phyloP scores from a whole-genome alignment of 2,329 filamentous ascomycete genomes.

The Dactylonectria estremocensis region DNA sequence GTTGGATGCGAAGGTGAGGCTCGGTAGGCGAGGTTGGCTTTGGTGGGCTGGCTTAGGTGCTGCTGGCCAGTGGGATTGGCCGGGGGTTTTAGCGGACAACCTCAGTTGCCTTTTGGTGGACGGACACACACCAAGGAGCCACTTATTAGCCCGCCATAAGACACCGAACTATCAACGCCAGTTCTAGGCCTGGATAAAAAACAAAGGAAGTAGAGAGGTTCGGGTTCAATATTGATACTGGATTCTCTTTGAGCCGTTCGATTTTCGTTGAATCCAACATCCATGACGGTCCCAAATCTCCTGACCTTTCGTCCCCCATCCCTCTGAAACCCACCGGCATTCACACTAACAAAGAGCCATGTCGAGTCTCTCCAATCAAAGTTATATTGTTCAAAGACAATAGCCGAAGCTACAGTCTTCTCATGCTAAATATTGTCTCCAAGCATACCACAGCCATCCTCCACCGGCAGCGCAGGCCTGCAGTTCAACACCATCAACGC shows the following conservation, averaged over 20 bases:
- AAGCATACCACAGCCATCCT: not conserved
- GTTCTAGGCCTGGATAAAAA: not conserved
- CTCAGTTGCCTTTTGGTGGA: not conserved
- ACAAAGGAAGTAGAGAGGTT: not conserved
- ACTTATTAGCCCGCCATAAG: constrained; percentile 13
- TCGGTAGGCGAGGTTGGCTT: constrained; percentile 30
- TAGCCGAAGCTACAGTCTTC: not conserved
- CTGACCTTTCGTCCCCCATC: not conserved
- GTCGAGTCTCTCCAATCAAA: not conserved
- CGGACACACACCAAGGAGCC: constrained; percentile 2
- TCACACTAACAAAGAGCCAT: not conserved
- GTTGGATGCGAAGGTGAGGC: constrained; percentile 35
- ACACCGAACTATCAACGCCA: not conserved
- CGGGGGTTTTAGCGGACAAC: constrained; percentile 19
- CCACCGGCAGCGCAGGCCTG: no score
- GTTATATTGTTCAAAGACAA: not conserved
- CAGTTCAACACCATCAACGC: constrained; percentile 1
- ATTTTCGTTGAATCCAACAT: not conserved
- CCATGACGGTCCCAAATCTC: not conserved
- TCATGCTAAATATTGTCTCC: not conserved
- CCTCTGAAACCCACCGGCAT: not conserved
- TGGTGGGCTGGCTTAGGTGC: constrained; percentile 25
- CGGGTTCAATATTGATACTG: not conserved
- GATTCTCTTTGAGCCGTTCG: not conserved
- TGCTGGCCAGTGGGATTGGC: constrained; percentile 24